Evolutionary conservation across 176 grass and related monocot species (phyloP), one percentile per base, ranked within the genome.

Genomic region (Juncus effusus): DNA sequence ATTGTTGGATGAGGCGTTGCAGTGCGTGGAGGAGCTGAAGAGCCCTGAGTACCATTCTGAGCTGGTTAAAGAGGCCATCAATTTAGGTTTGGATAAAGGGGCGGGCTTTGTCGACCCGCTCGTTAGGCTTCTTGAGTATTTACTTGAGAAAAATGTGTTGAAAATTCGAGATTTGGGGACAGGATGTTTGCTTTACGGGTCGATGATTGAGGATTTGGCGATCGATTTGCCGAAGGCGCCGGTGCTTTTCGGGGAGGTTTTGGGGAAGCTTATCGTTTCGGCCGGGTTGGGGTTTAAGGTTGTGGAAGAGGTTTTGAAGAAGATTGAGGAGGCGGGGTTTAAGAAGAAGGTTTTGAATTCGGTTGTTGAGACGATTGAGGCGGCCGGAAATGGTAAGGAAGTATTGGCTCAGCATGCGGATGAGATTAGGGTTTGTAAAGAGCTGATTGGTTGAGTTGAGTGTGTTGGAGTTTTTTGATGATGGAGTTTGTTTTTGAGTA

Each of bases 211-310:
- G 50, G 94, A 99, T 65, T 82, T 99, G 64, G 85, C 68, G 37
- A 99, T 99, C 69, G 94, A 99, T 69, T 80, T 99, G 61, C 94
- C 94, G 10, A 93, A 86, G 82, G 85, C 94, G 36, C 88, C 94
- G 40, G 10, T 70, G 12, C 80, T 86, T 45, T 99, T 99, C 71
- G 94, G 94, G 59, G 85, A 89, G 19, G 77, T 99, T 19, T 37
- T 87, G 67, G 94, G 75, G 57, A 73, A 54, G 54, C 63, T 99
- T 78, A 70, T 78, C 64, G 51, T 86, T 38, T 80, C 72, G 0
- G 74, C 78, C 42, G 73, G 69, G 45, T 76, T 89, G 72, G 81
- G 78, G 63, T 87, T 99, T 78, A 83, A 80, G 63, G 83, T 76
- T 3, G 61, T 87, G 2, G 88, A 99, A 65, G 88, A 78, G 44